These are phyloP conservation scores for Rhinocladiella mackenziei DNA, from an alignment of 2,329 filamentous ascomycete species.

Conservation along the genomic window DNA sequence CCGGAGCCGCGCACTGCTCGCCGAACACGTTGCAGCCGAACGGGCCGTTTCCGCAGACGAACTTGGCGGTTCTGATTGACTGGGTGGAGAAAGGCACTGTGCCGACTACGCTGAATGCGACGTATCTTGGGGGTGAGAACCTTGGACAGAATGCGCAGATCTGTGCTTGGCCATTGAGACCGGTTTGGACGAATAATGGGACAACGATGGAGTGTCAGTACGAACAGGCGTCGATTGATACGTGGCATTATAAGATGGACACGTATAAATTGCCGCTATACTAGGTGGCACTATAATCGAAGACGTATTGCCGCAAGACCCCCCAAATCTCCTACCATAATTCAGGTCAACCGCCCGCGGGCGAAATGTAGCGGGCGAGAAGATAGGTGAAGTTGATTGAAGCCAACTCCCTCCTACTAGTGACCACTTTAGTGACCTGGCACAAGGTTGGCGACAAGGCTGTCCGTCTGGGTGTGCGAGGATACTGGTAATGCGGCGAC, in stretches of 20 bases:
- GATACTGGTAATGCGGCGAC: too few relatives aligned
- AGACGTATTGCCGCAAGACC: too few relatives aligned
- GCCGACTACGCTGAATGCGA: slow-evolving; percentile 45
- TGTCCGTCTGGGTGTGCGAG: too few relatives aligned
- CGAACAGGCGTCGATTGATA: slow-evolving; percentile 40
- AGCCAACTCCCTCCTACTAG: too few relatives aligned
- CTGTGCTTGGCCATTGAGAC: slow-evolving; percentile 36
- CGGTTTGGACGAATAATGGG: slow-evolving; percentile 33
- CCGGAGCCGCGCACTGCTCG: slow-evolving; percentile 52
- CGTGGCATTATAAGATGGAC: slow-evolving; percentile 40
- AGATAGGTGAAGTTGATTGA: too few relatives aligned
- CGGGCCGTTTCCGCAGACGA: slow-evolving; percentile 45
- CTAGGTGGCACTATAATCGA: too few relatives aligned
- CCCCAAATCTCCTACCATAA: too few relatives aligned
- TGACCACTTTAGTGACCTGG: too few relatives aligned
- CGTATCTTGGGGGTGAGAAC: slow-evolving; percentile 29
- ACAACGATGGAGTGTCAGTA: slow-evolving; percentile 39
- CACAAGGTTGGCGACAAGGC: too few relatives aligned
- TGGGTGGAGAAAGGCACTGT: slow-evolving; percentile 51
- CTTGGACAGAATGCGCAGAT: slow-evolving; percentile 35
- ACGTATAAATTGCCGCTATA: slow-evolving; percentile 41
- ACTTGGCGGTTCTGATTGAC: slow-evolving; percentile 46
- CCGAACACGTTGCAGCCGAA: slow-evolving; percentile 44
- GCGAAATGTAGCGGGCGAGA: too few relatives aligned
- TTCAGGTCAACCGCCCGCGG: too few relatives aligned